Conservation (phyloP, 116 monocot genomes). For the Zostera marina region DNA sequence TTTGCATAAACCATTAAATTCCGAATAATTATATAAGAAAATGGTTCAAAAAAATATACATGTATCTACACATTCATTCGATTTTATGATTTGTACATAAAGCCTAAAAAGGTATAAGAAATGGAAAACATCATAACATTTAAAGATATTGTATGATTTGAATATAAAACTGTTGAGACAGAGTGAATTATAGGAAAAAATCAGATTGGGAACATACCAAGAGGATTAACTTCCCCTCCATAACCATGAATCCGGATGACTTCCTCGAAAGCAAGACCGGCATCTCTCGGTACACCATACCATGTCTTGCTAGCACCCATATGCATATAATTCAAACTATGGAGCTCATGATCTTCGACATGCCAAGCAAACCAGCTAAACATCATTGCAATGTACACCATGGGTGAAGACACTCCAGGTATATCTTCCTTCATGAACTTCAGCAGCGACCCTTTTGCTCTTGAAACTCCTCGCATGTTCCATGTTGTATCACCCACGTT, state of each 20-base stretch:
- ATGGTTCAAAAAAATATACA: background rate
- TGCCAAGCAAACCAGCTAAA: slow-evolving; percentile 99
- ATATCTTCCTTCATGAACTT: slow-evolving; percentile 94
- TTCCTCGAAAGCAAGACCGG: slow-evolving; percentile 74
- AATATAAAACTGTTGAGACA: background rate
- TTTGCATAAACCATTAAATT: too few species aligned
- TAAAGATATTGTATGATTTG: background rate
- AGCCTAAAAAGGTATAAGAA: background rate
- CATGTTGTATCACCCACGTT: slow-evolving; percentile 86
- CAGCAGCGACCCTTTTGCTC: slow-evolving; percentile 61
- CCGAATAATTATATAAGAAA: background rate
- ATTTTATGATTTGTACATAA: too few species aligned
- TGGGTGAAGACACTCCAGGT: slow-evolving; percentile 83
- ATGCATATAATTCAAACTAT: slow-evolving; percentile 93
- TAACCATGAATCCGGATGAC: slow-evolving; percentile 74
- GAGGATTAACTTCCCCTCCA: slow-evolving; percentile 72
- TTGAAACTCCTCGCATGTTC: slow-evolving; percentile 84
- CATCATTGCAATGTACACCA: slow-evolving; percentile 91
- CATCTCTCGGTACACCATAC: slow-evolving; percentile 95
- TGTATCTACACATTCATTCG: too few species aligned
- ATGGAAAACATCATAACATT: background rate
- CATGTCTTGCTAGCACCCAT: slow-evolving; percentile 84
- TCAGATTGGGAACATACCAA: slow-evolving; percentile 25
- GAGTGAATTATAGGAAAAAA: background rate
- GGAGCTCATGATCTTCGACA: slow-evolving; percentile 96